A percentile compares a stretch with the other conserved stretches of the same genome.
These are phyloP conservation scores for Neurospora sp. DNA, from an alignment of 495 filamentous ascomycete species.

Conservation along the genomic window DNA sequence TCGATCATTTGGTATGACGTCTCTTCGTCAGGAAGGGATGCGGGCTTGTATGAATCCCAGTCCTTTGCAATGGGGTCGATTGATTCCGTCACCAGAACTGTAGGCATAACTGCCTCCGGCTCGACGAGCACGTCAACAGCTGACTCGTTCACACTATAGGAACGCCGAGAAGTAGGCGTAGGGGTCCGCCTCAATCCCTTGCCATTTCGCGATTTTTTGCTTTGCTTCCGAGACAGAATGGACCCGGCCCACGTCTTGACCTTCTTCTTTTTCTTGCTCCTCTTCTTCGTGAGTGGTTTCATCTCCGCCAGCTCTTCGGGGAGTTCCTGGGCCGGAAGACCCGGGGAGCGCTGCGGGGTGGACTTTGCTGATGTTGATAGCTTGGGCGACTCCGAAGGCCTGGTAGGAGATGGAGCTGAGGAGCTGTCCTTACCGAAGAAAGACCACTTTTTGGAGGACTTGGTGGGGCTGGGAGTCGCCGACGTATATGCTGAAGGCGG, in stretches of 20 bases:
- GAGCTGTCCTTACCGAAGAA: slow-evolving; percentile 44
- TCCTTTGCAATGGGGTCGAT: slow-evolving; percentile 11
- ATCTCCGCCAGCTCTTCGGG: not conserved
- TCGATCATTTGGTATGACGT: slow-evolving; percentile 74
- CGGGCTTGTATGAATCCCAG: slow-evolving; percentile 12
- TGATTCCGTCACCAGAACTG: slow-evolving; percentile 19
- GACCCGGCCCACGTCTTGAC: slow-evolving; percentile 75
- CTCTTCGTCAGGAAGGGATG: slow-evolving; percentile 39
- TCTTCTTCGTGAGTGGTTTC: slow-evolving; percentile 36
- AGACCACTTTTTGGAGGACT: slow-evolving; percentile 41
- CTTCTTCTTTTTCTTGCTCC: slow-evolving; percentile 62
- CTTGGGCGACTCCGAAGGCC: slow-evolving; percentile 26
- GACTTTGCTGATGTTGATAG: not conserved
- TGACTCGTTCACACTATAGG: slow-evolving; percentile 9
- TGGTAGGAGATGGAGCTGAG: slow-evolving; percentile 31
- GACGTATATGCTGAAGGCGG: slow-evolving; percentile 17
- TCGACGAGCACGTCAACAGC: slow-evolving; percentile 12
- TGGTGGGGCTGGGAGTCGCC: slow-evolving; percentile 34
- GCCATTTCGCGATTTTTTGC: slow-evolving; percentile 25
- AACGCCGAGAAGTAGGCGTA: slow-evolving; percentile 29
- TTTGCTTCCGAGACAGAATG: slow-evolving; percentile 58
- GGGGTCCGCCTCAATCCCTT: slow-evolving; percentile 33
- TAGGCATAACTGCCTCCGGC: slow-evolving; percentile 16
- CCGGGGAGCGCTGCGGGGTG: slow-evolving; percentile 10
- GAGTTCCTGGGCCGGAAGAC: not conserved